Evolutionary conservation across 768 basidiomycete genomes (phyloP).

Genomic region (Tricholoma matsutake): DNA sequence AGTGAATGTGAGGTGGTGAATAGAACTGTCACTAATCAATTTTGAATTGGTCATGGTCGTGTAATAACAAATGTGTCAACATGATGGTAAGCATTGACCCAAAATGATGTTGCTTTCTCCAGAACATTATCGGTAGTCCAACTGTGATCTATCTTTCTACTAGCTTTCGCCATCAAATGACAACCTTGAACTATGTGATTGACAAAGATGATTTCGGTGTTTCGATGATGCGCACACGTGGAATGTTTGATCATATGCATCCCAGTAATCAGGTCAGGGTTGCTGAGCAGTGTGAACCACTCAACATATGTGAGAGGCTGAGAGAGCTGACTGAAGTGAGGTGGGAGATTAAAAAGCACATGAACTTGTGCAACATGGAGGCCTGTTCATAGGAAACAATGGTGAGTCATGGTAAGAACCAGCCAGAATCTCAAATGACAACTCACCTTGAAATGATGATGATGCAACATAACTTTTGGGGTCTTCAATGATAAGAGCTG

Average conservation of each 20-base stretch:
- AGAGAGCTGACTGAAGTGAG: conserved; percentile 7
- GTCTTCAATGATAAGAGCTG: no score
- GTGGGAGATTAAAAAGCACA: conserved; percentile 15
- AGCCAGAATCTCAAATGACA: no score
- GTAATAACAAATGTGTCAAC: no score
- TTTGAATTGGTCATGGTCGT: no score
- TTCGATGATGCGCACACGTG: no score
- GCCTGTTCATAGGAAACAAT: conserved; percentile 8
- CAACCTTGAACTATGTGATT: neutral
- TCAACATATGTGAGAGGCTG: conserved; percentile 7
- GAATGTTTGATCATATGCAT: conserved; percentile 4
- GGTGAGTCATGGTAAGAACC: no score
- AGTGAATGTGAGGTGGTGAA: no score
- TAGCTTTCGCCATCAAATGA: conserved; percentile 2
- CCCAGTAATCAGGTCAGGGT: conserved; percentile 5
- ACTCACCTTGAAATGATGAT: no score
- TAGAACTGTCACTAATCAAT: no score
- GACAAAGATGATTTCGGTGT: neutral
- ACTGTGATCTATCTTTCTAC: neutral
- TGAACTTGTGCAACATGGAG: conserved; percentile 19
- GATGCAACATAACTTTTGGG: no score
- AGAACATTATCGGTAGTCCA: conserved; percentile 1
- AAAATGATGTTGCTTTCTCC: conserved; percentile 1
- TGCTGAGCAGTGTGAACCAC: neutral
- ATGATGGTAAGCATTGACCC: neutral